These are phyloP conservation scores for Filobasidium floriforme DNA, from an alignment of 768 basidiomycete genomes.

Conservation along the genomic window DNA sequence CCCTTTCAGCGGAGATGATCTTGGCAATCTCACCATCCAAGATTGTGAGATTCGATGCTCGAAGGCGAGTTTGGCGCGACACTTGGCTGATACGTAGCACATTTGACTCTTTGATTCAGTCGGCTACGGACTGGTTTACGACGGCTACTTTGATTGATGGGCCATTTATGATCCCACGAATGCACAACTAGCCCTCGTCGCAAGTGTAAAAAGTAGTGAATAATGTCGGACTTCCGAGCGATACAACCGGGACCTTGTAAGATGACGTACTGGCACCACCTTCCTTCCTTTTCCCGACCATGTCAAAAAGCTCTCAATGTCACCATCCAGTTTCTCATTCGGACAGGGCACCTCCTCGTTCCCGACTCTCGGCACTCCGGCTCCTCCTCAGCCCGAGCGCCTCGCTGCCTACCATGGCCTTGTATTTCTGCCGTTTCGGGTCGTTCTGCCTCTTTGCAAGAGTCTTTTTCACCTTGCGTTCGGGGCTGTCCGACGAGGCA, in stretches of 20 bases:
- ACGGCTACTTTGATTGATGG: constrained; percentile 11
- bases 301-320: too few relatives aligned
- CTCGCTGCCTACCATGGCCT: constrained; percentile 40
- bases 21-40: constrained; percentile 14
- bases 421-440: constrained; percentile 65
- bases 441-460: constrained; percentile 78
- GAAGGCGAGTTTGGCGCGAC: background rate
- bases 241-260: too few relatives aligned
- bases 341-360: background rate
- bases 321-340: background rate
- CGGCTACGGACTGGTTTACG: constrained; percentile 12
- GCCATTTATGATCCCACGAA: background rate
- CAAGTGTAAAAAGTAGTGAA: too few relatives aligned
- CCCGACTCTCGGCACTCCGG: constrained; percentile 25
- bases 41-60: constrained; percentile 8
- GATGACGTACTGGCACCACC: too few relatives aligned
- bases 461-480: constrained; percentile 74
- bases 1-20: constrained; percentile 10
- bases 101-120: background rate
- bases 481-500: constrained; percentile 49
- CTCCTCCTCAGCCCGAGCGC: constrained; percentile 33
- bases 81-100: background rate
- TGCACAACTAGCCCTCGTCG: too few relatives aligned
- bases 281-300: too few relatives aligned
- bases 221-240: too few relatives aligned